These are phyloP conservation scores for Hypericum androsaemum DNA, from an alignment of 345 rosid genomes.

Conservation along the genomic window DNA sequence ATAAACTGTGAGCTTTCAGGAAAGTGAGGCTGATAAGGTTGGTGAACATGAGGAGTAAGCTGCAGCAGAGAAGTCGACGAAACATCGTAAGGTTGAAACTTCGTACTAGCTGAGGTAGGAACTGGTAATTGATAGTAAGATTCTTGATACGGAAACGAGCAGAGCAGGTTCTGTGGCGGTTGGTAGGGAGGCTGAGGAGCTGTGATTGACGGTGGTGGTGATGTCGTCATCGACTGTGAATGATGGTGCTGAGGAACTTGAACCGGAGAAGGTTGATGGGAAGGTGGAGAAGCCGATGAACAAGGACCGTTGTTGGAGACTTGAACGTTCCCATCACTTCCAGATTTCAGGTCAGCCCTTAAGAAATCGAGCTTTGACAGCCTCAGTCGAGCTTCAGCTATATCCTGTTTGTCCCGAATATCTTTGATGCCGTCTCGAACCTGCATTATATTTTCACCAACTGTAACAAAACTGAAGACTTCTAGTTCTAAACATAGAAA, in stretches of 20 bases:
- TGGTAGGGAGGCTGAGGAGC: constrained; percentile 25
- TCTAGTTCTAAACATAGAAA: too few species aligned
- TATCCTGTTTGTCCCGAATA: constrained; percentile 52
- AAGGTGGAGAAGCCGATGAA: constrained; percentile 25
- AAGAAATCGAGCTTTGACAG: constrained; percentile 29
- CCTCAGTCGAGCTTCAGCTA: constrained; percentile 32
- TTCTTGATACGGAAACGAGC: constrained; percentile 18
- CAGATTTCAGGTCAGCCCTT: constrained; percentile 16
- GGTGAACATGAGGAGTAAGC: constrained; percentile 14
- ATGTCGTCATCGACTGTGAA: background rate
- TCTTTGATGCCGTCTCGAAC: constrained; percentile 36
- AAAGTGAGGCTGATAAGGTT: constrained; percentile 13
- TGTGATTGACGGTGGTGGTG: constrained; percentile 11
- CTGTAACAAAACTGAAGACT: background rate
- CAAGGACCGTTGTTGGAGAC: constrained; percentile 11
- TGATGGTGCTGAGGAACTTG: constrained; percentile 4
- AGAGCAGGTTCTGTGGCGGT: constrained; percentile 5
- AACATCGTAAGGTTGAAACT: constrained; percentile 12
- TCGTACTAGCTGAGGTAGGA: constrained; percentile 10
- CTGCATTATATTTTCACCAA: constrained; percentile 17
- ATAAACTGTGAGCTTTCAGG: constrained; percentile 6
- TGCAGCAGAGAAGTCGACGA: constrained; percentile 17
- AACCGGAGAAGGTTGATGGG: constrained; percentile 14
- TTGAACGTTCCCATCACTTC: constrained; percentile 21
- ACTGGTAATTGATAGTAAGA: constrained; percentile 9